Conservation (phyloP, 1,139 yeast genomes). For the Nakaseomyces uthaithaninus region DNA sequence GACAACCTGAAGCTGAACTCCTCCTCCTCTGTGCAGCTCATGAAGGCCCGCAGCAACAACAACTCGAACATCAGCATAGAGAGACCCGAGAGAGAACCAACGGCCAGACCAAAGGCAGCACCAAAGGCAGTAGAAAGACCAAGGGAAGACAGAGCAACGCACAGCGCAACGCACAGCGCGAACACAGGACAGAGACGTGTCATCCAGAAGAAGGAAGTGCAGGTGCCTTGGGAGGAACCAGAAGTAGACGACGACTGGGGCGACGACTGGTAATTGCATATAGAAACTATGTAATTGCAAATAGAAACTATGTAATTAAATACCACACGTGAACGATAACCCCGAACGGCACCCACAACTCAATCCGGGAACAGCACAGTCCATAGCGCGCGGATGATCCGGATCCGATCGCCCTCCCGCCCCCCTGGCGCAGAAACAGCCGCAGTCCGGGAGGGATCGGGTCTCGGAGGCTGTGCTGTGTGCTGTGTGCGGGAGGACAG, state of each 20-base stretch:
- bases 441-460: too few species aligned
- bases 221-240: conserved; percentile 1
- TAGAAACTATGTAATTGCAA: background rate
- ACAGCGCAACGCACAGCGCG: background rate
- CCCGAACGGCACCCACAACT: too few species aligned
- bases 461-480: too few species aligned
- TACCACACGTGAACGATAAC: too few species aligned
- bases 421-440: too few species aligned
- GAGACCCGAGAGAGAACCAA: background rate
- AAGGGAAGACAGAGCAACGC: background rate
- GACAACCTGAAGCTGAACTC: conserved; percentile 15
- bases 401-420: too few species aligned
- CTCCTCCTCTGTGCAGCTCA: conserved; percentile 1
- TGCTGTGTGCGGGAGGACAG: too few species aligned
- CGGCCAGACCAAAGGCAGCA: background rate
- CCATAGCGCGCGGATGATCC: too few species aligned
- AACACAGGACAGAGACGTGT: background rate
- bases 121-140: background rate
- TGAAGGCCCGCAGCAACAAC: conserved; percentile 17
- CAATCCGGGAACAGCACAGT: too few species aligned
- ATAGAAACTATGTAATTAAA: background rate
- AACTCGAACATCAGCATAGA: conserved; percentile 7
- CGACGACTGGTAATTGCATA: conserved; percentile 5
- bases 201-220: conserved; percentile 1
- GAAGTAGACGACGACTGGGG: conserved; percentile 3